Evolutionary conservation across 2,329 filamentous ascomycete species (phyloP).

Genomic region (Penicillium sclerotigenum): DNA sequence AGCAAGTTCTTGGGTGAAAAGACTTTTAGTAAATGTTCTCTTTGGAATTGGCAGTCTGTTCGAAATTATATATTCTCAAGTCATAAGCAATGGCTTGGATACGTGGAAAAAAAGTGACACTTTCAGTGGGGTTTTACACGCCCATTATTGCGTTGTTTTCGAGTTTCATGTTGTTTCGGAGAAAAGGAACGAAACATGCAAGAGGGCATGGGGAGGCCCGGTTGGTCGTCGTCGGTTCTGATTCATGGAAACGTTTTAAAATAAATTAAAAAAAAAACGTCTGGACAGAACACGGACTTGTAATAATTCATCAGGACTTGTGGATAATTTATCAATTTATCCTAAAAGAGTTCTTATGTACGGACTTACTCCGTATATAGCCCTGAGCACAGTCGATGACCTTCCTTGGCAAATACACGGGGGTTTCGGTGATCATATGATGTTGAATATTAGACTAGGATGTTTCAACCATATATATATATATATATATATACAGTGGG

Average conservation of each 20-base stretch:
- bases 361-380: neutral
- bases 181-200: slow-evolving; percentile 5
- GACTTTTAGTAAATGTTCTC: neutral
- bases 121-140: slow-evolving; percentile 1
- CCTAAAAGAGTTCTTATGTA: neutral
- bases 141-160: neutral
- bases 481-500: neutral
- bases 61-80: neutral
- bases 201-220: slow-evolving; percentile 1
- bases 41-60: neutral
- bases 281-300: neutral
- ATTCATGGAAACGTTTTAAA: slow-evolving; percentile 18
- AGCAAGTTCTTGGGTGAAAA: neutral
- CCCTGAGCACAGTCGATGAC: neutral
- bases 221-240: slow-evolving; percentile 9
- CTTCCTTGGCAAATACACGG: neutral
- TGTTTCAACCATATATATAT: too few relatives aligned
- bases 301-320: too few relatives aligned
- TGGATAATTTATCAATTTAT: too few relatives aligned
- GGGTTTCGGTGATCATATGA: too few relatives aligned
- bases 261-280: neutral
- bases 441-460: too few relatives aligned
- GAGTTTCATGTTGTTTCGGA: slow-evolving; percentile 9
- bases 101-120: slow-evolving; percentile 18
- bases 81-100: neutral